Evolutionary conservation across 371 early-diverging fungal genomes (phyloP).

Genomic region (Rhizopus delemar): DNA sequence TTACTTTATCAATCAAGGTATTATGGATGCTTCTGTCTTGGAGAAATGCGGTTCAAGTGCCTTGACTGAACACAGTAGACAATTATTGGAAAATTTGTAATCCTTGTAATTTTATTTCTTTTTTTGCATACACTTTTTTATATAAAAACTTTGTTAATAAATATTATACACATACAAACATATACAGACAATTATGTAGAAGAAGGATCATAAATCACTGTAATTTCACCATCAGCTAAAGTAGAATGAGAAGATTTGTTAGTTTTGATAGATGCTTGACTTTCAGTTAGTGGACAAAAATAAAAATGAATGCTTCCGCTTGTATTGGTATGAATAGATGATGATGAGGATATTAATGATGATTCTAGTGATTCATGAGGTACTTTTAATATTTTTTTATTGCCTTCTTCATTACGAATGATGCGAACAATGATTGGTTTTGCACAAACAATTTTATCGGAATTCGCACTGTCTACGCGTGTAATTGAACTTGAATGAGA

Average conservation of each 20-base stretch:
- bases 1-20: conserved; percentile 62
- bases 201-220: conserved; percentile 29
- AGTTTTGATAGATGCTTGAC: conserved; percentile 21
- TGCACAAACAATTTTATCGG: conserved; percentile 20
- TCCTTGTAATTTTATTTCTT: conserved; percentile 4
- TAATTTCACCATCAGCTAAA: conserved; percentile 39
- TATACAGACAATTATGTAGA: background rate
- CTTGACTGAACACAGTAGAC: conserved; percentile 28
- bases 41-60: conserved; percentile 40
- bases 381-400: background rate
- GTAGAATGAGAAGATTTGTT: conserved; percentile 13
- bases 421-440: conserved; percentile 29
- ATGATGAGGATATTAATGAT: background rate
- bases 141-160: background rate
- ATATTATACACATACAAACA: background rate
- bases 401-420: background rate
- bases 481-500: conserved; percentile 13
- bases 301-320: conserved; percentile 16
- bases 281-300: conserved; percentile 15
- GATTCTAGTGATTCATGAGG: background rate
- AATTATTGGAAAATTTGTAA: conserved; percentile 14
- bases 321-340: background rate
- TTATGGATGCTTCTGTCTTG: conserved; percentile 46
- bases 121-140: conserved; percentile 1
- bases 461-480: conserved; percentile 3